phyloP scores from a whole-genome alignment of 768 basidiomycete species.

The Neoboletus brunneissimus region DNA sequence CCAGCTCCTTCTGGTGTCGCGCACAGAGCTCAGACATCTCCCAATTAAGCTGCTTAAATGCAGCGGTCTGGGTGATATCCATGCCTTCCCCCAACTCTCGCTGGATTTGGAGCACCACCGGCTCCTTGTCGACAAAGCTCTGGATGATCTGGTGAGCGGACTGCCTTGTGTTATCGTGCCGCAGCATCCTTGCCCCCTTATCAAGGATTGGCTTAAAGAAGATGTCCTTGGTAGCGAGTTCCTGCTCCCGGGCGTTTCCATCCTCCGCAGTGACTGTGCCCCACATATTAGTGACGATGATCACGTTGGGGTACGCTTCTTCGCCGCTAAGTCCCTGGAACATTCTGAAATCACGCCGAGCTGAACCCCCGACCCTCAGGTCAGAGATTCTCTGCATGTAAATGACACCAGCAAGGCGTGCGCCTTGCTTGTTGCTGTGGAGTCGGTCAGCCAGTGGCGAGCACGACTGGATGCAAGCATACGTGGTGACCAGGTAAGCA shows the following conservation, averaged over 20 bases:
- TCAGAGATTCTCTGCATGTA: conserved; percentile 55
- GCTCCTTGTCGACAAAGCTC: conserved; percentile 38
- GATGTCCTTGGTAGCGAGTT: conserved; percentile 38
- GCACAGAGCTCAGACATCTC: conserved; percentile 48
- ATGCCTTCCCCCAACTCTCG: conserved; percentile 48
- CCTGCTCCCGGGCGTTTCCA: conserved; percentile 42
- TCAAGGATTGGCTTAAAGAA: conserved; percentile 54
- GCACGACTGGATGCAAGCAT: not conserved
- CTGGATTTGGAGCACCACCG: conserved; percentile 51
- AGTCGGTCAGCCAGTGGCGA: conserved; percentile 8
- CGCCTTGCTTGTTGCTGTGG: conserved; percentile 34
- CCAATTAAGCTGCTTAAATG: conserved; percentile 49
- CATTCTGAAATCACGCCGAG: conserved; percentile 48
- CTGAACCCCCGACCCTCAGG: conserved; percentile 46
- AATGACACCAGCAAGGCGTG: conserved; percentile 45
- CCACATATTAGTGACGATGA: conserved; percentile 57
- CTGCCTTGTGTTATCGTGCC: conserved; percentile 40
- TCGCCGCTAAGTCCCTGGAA: conserved; percentile 55
- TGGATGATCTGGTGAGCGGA: conserved; percentile 48
- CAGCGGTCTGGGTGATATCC: conserved; percentile 51
- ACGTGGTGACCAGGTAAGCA: conserved; percentile 34
- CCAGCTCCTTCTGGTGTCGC: conserved; percentile 46
- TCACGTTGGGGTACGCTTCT: conserved; percentile 46
- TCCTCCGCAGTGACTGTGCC: conserved; percentile 36
- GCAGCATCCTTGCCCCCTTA: conserved; percentile 41